Evolutionary conservation across 2,329 filamentous ascomycete genomes (phyloP).

Genomic region (Pseudocercospora macadamiae): DNA sequence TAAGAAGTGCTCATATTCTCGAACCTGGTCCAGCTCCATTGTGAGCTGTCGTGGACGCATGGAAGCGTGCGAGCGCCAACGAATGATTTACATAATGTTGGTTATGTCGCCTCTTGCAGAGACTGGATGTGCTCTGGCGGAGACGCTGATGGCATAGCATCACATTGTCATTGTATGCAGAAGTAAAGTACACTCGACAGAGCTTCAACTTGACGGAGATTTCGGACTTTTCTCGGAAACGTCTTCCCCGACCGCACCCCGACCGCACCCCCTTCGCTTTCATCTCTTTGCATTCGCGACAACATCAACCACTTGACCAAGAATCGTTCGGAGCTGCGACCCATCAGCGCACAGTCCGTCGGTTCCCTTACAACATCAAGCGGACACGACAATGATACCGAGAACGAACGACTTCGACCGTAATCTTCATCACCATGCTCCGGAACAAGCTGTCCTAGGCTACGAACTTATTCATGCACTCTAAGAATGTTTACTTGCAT

Average conservation of each 20-base stretch:
- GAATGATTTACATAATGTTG: conserved; percentile 6
- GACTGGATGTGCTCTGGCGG: conserved; percentile 19
- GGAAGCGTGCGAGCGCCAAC: conserved; percentile 1
- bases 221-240: neutral
- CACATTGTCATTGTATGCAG: conserved; percentile 19
- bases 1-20: neutral
- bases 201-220: neutral
- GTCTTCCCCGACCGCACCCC: neutral
- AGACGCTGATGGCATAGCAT: conserved; percentile 26
- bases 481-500: neutral
- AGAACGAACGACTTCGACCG: neutral
- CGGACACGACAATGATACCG: too few relatives aligned
- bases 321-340: too few relatives aligned
- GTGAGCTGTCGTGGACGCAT: conserved; percentile 2
- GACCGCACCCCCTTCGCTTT: too few relatives aligned
- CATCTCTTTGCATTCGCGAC: too few relatives aligned
- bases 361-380: too few relatives aligned
- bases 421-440: neutral
- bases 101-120: conserved; percentile 14
- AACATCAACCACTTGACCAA: too few relatives aligned
- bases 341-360: too few relatives aligned
- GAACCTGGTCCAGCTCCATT: neutral
- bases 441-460: neutral
- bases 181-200: neutral
- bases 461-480: neutral